phyloP scores from a whole-genome alignment of 129 eudicot species.

The Flaveria trinervia region DNA sequence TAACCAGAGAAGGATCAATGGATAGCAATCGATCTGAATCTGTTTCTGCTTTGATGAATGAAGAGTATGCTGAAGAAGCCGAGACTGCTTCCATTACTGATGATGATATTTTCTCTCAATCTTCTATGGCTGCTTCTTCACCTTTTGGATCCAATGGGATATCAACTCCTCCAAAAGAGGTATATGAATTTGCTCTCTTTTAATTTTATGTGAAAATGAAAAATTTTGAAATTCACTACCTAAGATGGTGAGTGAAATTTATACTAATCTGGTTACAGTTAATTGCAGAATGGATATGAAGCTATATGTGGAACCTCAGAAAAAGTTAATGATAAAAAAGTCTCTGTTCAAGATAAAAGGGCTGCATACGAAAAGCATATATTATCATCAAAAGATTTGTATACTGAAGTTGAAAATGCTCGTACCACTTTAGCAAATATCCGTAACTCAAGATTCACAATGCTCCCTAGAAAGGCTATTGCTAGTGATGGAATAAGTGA shows the following conservation, averaged over 20 bases:
- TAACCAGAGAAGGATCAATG: constrained; percentile 53
- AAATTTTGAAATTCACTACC: too few species aligned
- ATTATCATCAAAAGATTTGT: constrained; percentile 53
- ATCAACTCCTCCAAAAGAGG: constrained; percentile 45
- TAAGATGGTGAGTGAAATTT: neutral
- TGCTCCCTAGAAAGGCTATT: constrained; percentile 34
- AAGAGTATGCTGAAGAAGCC: constrained; percentile 91
- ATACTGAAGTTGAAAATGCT: constrained; percentile 48
- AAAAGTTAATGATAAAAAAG: constrained; percentile 25
- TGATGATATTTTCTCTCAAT: constrained; percentile 71
- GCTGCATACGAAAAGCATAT: constrained; percentile 38
- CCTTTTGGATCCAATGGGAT: constrained; percentile 44
- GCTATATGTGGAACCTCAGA: constrained; percentile 37
- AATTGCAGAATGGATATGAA: constrained; percentile 53
- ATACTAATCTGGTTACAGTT: constrained; percentile 23
- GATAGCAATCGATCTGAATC: constrained; percentile 48
- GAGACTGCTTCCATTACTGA: constrained; percentile 62
- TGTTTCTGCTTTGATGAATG: constrained; percentile 72
- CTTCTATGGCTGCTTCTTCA: constrained; percentile 53
- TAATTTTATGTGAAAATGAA: too few species aligned
- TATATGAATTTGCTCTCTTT: constrained; percentile 19
- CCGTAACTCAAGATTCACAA: constrained; percentile 34
- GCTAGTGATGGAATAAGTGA: constrained; percentile 33
- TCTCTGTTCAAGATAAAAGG: constrained; percentile 30
- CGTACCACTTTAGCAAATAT: constrained; percentile 29